Evolutionary conservation across 495 filamentous ascomycete species (phyloP).

Genomic region (Tirmania nivea): DNA sequence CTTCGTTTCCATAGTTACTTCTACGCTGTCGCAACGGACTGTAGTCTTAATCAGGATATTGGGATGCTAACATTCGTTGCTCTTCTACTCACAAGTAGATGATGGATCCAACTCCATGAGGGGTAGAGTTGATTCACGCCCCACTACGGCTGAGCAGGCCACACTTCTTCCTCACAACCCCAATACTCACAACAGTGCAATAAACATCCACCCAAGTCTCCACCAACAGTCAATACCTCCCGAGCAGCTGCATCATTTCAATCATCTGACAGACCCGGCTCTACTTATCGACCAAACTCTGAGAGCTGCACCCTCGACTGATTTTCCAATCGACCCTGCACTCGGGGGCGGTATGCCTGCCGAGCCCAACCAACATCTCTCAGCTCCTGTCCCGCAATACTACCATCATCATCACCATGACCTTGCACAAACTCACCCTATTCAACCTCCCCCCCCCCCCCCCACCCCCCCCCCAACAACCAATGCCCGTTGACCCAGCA

Average conservation of each 20-base stretch:
- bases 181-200: background rate
- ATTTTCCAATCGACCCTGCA: slow-evolving; percentile 18
- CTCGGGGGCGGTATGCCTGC: slow-evolving; percentile 9
- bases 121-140: too few relatives aligned
- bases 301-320: slow-evolving; percentile 3
- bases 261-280: background rate
- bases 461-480: slow-evolving; percentile 19
- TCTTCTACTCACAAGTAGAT: too few relatives aligned
- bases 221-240: background rate
- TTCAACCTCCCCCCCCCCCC: slow-evolving; percentile 27
- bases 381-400: slow-evolving; percentile 9
- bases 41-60: too few relatives aligned
- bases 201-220: background rate
- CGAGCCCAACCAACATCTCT: background rate
- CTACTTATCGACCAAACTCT: background rate
- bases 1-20: too few relatives aligned
- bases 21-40: too few relatives aligned
- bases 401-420: slow-evolving; percentile 19
- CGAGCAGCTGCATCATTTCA: slow-evolving; percentile 2
- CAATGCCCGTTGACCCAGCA: slow-evolving; percentile 17
- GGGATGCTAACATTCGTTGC: too few relatives aligned
- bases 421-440: slow-evolving; percentile 6
- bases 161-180: background rate
- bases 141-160: too few relatives aligned
- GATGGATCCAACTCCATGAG: too few relatives aligned